Percentiles rank a stretch among this genome's conserved stretches.
These are phyloP conservation scores for Coniochaeta prunicola DNA, from an alignment of 2,329 filamentous ascomycete genomes.

Conservation along the genomic window DNA sequence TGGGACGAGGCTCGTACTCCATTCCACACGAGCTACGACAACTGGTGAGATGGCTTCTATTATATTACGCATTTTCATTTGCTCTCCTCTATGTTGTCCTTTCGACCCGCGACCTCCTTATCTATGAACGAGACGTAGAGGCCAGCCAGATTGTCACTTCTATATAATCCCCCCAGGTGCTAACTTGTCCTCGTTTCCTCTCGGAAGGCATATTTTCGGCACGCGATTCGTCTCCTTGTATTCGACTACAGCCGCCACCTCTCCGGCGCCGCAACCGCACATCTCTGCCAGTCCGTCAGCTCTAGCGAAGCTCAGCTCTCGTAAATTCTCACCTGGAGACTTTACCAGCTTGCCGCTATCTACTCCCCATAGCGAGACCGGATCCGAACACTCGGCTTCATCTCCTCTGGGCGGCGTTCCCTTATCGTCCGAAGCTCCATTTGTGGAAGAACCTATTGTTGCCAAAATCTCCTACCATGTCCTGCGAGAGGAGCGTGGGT, in stretches of 20 bases:
- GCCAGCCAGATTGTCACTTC: constrained; percentile 1
- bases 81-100: neutral
- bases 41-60: constrained; percentile 52
- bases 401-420: constrained; percentile 24
- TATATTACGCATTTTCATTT: neutral
- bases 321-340: constrained; percentile 35
- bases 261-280: constrained; percentile 14
- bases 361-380: constrained; percentile 28
- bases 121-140: neutral
- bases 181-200: constrained; percentile 8
- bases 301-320: constrained; percentile 32
- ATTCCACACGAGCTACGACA: constrained; percentile 71
- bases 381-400: constrained; percentile 28
- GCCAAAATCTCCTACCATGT: constrained; percentile 78
- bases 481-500: constrained; percentile 79
- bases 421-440: constrained; percentile 40
- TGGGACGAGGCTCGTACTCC: constrained; percentile 62
- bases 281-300: constrained; percentile 36
- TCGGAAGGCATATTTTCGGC: constrained; percentile 56
- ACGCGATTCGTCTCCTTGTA: constrained; percentile 48
- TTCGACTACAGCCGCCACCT: constrained; percentile 32
- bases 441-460: constrained; percentile 60
- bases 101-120: neutral
- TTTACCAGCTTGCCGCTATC: constrained; percentile 16
- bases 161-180: neutral